phyloP scores from a whole-genome alignment of 2,329 filamentous ascomycete species.

The Capronia coronata region DNA sequence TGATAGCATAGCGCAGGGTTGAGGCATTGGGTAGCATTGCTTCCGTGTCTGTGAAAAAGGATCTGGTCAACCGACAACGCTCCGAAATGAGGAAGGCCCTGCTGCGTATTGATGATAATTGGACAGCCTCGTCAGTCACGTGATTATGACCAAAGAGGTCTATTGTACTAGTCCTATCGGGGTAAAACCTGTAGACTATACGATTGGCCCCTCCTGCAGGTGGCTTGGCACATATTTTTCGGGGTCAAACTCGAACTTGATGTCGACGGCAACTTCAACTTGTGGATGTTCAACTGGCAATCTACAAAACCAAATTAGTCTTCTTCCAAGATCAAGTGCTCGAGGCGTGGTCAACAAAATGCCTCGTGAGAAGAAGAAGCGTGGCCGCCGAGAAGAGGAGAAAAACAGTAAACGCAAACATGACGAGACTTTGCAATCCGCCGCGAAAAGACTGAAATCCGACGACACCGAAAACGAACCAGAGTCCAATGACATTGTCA shows the following conservation, averaged over 20 bases:
- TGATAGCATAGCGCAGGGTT: too few relatives aligned
- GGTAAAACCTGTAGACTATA: background rate
- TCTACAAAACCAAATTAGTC: background rate
- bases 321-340: too few relatives aligned
- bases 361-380: conserved; percentile 44
- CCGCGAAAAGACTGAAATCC: conserved; percentile 38
- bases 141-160: background rate
- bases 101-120: too few relatives aligned
- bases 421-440: conserved; percentile 33
- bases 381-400: conserved; percentile 40
- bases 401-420: conserved; percentile 34
- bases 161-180: background rate
- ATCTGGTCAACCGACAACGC: too few relatives aligned
- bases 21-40: too few relatives aligned
- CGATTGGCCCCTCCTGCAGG: background rate
- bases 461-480: conserved; percentile 26
- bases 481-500: conserved; percentile 18
- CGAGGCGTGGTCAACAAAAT: conserved; percentile 28
- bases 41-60: too few relatives aligned
- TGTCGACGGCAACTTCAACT: background rate
- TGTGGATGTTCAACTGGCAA: background rate
- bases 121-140: background rate
- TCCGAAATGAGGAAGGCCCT: too few relatives aligned
- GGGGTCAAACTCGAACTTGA: conserved; percentile 2
- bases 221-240: background rate